Base-by-base conservation (phyloP, 2,329 filamentous ascomycete genomes). In the Fusarium agapanthi region DNA sequence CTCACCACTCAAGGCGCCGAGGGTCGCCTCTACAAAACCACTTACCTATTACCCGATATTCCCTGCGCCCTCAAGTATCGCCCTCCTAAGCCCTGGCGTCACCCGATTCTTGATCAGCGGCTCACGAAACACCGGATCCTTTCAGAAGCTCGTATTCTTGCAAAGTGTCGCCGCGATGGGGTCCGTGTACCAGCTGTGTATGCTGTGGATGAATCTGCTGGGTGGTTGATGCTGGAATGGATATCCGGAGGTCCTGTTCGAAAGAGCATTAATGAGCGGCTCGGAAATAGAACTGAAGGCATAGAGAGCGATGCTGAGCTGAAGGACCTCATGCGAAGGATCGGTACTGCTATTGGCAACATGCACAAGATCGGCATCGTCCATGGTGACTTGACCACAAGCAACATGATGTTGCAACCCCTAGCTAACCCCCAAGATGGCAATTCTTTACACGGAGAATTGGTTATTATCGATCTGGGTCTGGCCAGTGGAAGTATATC, bases 311-410 rank as follows among this genome's bases (percentile, higher is more conserved):
- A 89, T 69, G 80, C 79, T 40, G 85, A 85, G 38, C 81, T 95
- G 22, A 84, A 87, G 50, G 85, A 80, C 18, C 83, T 97, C 68
- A 90, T 97, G 89, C 83, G 86, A 51, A 86, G 88, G 71, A 90
- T 97, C 67, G 95, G 94, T 2, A 79, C 80, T 10, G 90, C 91
- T 5, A 88, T 97, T 22, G 95, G 93, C 13, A 87, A 81, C 61
- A 85, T 99, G 85, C 96, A 99, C 85, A 88, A 87, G 61, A 87
- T 90, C n/a, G 95, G 95, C 22, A 89, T 98, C 62, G 91, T 97
- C 66, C 96, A 99, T 84, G 96, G 96, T 44, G 96, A 99, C 84
- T 83, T 99, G 83, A 99, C 96, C 68, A 99, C 95, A 72, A 98
- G 95, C 83, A 99, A 99, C 83, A 88, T 99, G 84, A 98, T 99